These are phyloP conservation scores for Salix purpurea DNA, from an alignment of 345 rosid species.

Conservation along the genomic window DNA sequence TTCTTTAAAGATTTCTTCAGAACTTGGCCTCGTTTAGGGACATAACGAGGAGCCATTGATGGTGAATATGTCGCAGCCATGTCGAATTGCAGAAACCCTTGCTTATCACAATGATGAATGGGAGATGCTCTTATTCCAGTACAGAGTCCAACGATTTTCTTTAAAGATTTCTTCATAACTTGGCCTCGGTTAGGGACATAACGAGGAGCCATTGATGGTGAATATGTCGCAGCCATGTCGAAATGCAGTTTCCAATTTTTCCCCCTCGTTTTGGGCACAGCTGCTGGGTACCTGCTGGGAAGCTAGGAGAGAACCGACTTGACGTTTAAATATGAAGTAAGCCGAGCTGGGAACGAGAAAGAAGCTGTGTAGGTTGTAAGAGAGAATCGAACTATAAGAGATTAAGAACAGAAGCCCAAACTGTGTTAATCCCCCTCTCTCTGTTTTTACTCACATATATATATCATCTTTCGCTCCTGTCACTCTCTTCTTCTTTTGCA, in stretches of 20 bases:
- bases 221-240: neutral
- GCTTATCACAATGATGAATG: neutral
- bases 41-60: constrained; percentile 22
- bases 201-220: constrained; percentile 16
- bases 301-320: neutral
- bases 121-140: neutral
- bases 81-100: neutral
- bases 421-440: neutral
- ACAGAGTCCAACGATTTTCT: constrained; percentile 19
- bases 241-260: neutral
- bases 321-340: neutral
- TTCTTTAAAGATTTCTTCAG: constrained; percentile 28
- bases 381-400: neutral
- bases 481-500: neutral
- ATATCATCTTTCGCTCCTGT: neutral
- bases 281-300: neutral
- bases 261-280: neutral
- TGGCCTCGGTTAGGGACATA: constrained; percentile 45
- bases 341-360: neutral
- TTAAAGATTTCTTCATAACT: constrained; percentile 36
- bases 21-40: constrained; percentile 49
- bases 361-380: neutral
- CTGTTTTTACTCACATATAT: neutral
- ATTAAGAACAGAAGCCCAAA: too few relatives aligned
- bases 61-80: neutral